Base-by-base conservation (phyloP, 768 basidiomycete genomes). In the Suillus luteus region DNA sequence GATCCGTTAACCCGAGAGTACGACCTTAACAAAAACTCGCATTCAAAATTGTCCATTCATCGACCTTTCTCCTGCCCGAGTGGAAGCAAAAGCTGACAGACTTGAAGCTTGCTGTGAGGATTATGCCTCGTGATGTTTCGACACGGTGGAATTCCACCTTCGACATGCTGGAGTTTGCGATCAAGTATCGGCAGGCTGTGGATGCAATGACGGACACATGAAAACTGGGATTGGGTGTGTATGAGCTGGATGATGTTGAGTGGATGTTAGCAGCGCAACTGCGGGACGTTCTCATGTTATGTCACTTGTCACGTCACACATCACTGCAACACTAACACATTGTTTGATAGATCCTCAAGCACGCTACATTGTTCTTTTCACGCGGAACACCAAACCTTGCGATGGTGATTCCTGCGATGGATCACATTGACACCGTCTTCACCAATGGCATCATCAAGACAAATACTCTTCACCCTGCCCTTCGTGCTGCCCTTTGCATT, bases 401-500 rank as follows among this genome's bases (percentile, higher is more conserved):
- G 0, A 68, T 54, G 0, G 75, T 79, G 4, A 79, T 80, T n/a
- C 78, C 77, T 12, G 77, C 74, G 7, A 78, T 79, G 77, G 76
- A 80, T 55, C 55, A 70, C 37, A 71, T 78, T n/a, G 67, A 80
- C 58, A 27, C 64, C 8, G 44, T 46, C 15, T 41, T 41, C 15
- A 41, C 41, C 14, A 41, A 17, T 41, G 41, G 15, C 5, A 41
- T 41, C 14, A 41, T 41, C 15, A 41, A 41, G 5, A 17, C 14
- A 6, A 40, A 17, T 51, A 65, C 41, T 49, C 41, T 41, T 15
- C 15, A 41, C 15, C 41, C 41, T 17, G 15, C 41, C 6, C 64
- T 70, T 44, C 52, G 17, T 3, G 65, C 65, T 4, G 58, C 69
- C 0, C 40, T 72, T 1, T n/a, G 7, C 0, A 57, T 75, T 5